Evolutionary conservation across 2,329 filamentous ascomycete genomes (phyloP), one percentile per base, ranked within the genome.

Genomic region (Mycosphaerella arachidis): DNA sequence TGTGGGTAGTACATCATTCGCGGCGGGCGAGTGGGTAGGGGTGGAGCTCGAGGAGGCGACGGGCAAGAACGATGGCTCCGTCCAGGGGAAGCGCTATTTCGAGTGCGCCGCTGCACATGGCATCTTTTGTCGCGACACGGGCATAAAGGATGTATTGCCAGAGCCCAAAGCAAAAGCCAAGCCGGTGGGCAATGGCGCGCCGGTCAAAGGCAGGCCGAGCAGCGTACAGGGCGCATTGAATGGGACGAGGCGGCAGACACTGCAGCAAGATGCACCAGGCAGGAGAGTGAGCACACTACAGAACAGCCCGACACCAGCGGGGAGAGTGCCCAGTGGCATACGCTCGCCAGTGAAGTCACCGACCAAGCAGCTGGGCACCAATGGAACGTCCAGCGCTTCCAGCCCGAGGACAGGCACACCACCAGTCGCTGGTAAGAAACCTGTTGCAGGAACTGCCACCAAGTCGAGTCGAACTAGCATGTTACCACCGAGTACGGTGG

Each of bases 61-160:
- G 20, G 93, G 94, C 33, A 97, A 97, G 79, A 97, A 97, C 70
- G 91, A 97, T 81, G 93, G 93, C 65, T 88, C 89, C 57, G 91
- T 97, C 51, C 85, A 93, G 74, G 92, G 91, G 63, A 84, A 91
- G 72, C 82, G 91, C 20, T 97, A 97, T 73, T 97, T 96, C 69
- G 86, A 92, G 53, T 97, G 93, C 67, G 74, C 81, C 53, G 76
- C 79, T 48, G 76, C 82, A 72, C 75, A 87, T 83, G 85, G 91
- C 81, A 94, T 99, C 85, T 97, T 99, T 70, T 84, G 97, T 57
- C 85, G 90, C 63, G 87, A 91, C 31, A 78, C 83, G 56, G 87
- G 87, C 59, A 80, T 94, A 53, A 82, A 81, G 12, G 78, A 86
- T 35, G 71, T 81, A 18, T 30, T 73, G 9, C 64, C 64, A 18